Conservation (phyloP, 176 grass and related monocot species). For the Aegilops umbellulata region DNA sequence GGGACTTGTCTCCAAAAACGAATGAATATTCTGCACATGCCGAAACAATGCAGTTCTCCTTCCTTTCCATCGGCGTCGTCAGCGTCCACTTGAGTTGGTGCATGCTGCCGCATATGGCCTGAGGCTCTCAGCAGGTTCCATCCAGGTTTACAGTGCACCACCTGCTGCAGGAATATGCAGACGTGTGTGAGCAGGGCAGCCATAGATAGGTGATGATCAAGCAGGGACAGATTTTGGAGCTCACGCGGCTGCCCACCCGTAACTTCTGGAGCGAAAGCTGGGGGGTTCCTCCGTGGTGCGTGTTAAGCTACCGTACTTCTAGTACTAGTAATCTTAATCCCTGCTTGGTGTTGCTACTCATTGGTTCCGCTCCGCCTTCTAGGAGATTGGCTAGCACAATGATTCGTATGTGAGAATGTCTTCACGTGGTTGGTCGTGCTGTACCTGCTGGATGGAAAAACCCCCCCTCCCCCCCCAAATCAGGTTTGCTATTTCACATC, state of each 20-base stretch:
- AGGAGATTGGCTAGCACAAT: constrained; percentile 50
- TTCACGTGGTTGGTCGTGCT: constrained; percentile 35
- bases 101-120: constrained; percentile 8
- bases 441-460: constrained; percentile 15
- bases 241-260: constrained; percentile 37
- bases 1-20: neutral
- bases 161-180: neutral
- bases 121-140: neutral
- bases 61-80: neutral
- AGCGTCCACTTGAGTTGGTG: constrained; percentile 17
- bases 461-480: too few species aligned
- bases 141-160: neutral
- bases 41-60: neutral
- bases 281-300: constrained; percentile 28
- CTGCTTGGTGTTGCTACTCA: constrained; percentile 28
- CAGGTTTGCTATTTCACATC: too few species aligned
- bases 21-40: constrained; percentile 28
- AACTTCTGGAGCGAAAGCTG: constrained; percentile 66
- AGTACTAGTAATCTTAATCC: neutral
- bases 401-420: constrained; percentile 29
- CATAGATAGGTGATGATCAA: neutral
- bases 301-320: neutral
- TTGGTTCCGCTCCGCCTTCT: constrained; percentile 23
- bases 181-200: neutral
- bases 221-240: neutral